Base-by-base conservation (phyloP, 345 rosid genomes). In the Pugionium cornutum region DNA sequence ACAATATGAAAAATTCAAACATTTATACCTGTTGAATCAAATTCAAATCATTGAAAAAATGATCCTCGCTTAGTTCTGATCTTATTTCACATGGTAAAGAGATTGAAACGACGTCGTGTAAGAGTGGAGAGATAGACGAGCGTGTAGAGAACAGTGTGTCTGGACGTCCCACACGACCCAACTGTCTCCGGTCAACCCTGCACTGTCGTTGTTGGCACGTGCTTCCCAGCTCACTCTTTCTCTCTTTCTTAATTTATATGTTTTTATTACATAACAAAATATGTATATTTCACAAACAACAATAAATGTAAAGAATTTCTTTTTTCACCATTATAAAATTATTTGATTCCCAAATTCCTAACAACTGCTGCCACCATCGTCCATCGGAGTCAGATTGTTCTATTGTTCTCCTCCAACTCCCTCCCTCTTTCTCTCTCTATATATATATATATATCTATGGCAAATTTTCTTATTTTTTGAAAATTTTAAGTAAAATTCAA, bases 121-220 rank as follows among this genome's bases (percentile, higher is more conserved):
- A 0, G 27, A 6, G 9, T 35, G 28, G 34, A 40, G 66, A 50
- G 62, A 32, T 53, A 69, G 28, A 69, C 53, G 62, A 50, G 68
- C 44, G 68, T 62, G 56, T 62, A 62, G 46, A 51, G 33, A 37
- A 62, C 55, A 53, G 63, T 54, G 68, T 39, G 49, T 2, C 50
- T 46, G 39, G 7, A 36, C 64, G 68, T 5, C 68, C 57, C 69
- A 66, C 59, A 51, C 58, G 69, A 48, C 64, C 64, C 52, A 9
- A 39, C 53, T 64, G 75, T 71, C 64, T 64, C 75, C 69, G 9
- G 75, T 71, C 75, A 64, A 71, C 75, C 69, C 75, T 71, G 69
- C 65, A 71, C 42, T 56, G 69, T 71, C 75, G 64, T 71, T 71
- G 59, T 64, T 64, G 69, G 4, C 74, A 63, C 69, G 75, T 70